Percentiles rank a stretch among this genome's conserved stretches.
phyloP scores from a whole-genome alignment of 805 yeast species.

The Cyberlindnera suaveolens region DNA sequence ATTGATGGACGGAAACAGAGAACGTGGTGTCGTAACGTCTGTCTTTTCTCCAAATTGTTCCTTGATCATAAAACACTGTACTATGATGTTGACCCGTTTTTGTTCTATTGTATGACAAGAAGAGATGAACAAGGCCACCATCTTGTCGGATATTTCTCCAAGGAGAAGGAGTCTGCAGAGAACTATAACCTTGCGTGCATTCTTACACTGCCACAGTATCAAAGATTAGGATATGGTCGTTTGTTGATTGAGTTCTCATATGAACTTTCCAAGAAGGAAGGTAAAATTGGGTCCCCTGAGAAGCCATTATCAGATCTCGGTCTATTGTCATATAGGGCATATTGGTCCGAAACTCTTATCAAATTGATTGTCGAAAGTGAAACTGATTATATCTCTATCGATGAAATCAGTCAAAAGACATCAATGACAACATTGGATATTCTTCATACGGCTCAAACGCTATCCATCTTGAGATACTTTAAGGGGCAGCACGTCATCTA shows the following conservation, averaged over 20 bases:
- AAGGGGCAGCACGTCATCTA: constrained; percentile 92
- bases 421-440: constrained; percentile 97
- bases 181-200: constrained; percentile 96
- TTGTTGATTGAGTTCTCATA: constrained; percentile 89
- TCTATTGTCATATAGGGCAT: constrained; percentile 85
- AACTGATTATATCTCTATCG: constrained; percentile 61
- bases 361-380: constrained; percentile 59
- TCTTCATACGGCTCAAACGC: constrained; percentile 84
- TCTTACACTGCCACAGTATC: constrained; percentile 92
- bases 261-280: constrained; percentile 81
- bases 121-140: constrained; percentile 91
- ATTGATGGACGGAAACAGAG: constrained; percentile 95
- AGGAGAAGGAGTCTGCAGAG: constrained; percentile 95
- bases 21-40: constrained; percentile 94
- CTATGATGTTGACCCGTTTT: constrained; percentile 96
- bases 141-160: constrained; percentile 92
- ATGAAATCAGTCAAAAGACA: constrained; percentile 79
- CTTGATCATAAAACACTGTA: constrained; percentile 94
- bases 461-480: constrained; percentile 84
- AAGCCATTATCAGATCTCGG: constrained; percentile 96
- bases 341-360: constrained; percentile 89
- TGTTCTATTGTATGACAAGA: constrained; percentile 92
- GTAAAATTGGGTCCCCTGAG: constrained; percentile 94
- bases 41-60: constrained; percentile 83
- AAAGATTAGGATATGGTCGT: constrained; percentile 90